phyloP scores from a whole-genome alignment of 345 rosid genomes.

The Brassica cretica region DNA sequence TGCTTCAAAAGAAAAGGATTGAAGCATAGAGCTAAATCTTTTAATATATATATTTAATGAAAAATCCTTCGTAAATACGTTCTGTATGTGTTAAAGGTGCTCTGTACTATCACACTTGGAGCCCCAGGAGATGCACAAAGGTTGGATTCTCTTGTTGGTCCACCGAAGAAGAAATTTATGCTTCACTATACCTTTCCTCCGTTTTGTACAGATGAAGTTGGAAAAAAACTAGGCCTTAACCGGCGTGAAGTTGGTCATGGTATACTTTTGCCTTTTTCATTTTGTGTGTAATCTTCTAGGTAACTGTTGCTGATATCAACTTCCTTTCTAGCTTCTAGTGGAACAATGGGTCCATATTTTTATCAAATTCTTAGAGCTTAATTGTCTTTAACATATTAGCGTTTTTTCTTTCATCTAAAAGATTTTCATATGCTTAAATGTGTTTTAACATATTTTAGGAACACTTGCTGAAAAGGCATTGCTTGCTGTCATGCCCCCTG shows the following conservation, averaged over 20 bases:
- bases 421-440: not conserved
- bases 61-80: conserved; percentile 15
- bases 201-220: conserved; percentile 87
- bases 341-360: conserved; percentile 4
- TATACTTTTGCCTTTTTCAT: conserved; percentile 33
- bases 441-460: no score
- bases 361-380: not conserved
- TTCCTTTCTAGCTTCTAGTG: not conserved
- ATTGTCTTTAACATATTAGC: not conserved
- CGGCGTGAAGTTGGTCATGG: conserved; percentile 99
- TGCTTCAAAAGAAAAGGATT: conserved; percentile 15
- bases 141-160: conserved; percentile 84
- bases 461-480: conserved; percentile 97
- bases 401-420: not conserved
- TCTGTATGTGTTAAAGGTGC: conserved; percentile 55
- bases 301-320: conserved; percentile 3
- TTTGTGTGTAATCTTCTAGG: not conserved
- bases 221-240: conserved; percentile 87
- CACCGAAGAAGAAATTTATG: conserved; percentile 95
- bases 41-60: not conserved
- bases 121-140: conserved; percentile 91
- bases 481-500: conserved; percentile 87
- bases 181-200: conserved; percentile 99
- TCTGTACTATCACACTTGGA: conserved; percentile 91
- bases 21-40: conserved; percentile 4